Conservation (phyloP, 345 rosid genomes). For the Populus ilicifolia region DNA sequence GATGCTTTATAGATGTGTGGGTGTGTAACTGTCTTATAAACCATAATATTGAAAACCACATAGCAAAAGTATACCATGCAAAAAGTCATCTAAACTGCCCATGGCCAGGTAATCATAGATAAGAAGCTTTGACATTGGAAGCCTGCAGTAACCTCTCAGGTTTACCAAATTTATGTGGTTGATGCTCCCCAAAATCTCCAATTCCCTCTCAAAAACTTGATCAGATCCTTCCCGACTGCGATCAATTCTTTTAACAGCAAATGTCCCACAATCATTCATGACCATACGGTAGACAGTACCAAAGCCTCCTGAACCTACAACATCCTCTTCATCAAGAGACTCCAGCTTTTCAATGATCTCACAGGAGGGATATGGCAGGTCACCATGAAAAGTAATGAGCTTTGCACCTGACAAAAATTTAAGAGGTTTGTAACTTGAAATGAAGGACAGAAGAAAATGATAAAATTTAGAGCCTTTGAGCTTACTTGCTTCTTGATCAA, state of each 20-base stretch:
- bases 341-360: slow-evolving; percentile 92
- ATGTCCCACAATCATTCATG: slow-evolving; percentile 95
- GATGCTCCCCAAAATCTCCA: slow-evolving; percentile 94
- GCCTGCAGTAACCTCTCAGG: slow-evolving; percentile 90
- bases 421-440: not conserved
- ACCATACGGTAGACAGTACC: slow-evolving; percentile 97
- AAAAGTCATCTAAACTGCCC: slow-evolving; percentile 86
- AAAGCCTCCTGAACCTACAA: slow-evolving; percentile 96
- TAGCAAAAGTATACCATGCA: slow-evolving; percentile 55
- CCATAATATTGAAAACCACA: not conserved
- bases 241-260: slow-evolving; percentile 93
- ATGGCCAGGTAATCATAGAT: slow-evolving; percentile 84
- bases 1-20: too few relatives aligned
- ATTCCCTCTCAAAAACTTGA: slow-evolving; percentile 84
- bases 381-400: slow-evolving; percentile 94
- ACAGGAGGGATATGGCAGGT: slow-evolving; percentile 79
- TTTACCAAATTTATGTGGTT: slow-evolving; percentile 92
- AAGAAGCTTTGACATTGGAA: slow-evolving; percentile 76
- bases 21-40: not conserved
- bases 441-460: not conserved
- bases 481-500: slow-evolving; percentile 58
- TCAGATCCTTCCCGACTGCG: slow-evolving; percentile 84
- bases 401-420: slow-evolving; percentile 47
- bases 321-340: slow-evolving; percentile 86
- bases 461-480: not conserved